These are phyloP conservation scores for Ricinus communis DNA, from an alignment of 345 rosid species.

Conservation along the genomic window DNA sequence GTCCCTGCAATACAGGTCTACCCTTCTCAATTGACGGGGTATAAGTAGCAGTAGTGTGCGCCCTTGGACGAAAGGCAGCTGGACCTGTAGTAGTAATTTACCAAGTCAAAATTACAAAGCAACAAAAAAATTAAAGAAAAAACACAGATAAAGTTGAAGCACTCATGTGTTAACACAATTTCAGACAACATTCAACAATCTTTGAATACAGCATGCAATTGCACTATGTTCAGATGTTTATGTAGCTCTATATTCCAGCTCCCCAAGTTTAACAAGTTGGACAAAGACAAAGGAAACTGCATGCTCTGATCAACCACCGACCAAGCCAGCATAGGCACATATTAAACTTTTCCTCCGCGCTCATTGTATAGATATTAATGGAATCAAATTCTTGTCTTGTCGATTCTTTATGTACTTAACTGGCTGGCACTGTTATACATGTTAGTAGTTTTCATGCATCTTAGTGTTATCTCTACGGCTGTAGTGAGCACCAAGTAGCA, in stretches of 20 bases:
- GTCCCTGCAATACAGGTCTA: conserved; percentile 96
- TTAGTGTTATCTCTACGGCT: background rate
- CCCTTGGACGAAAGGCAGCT: conserved; percentile 95
- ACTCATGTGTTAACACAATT: background rate
- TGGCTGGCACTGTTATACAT: background rate
- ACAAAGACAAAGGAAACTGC: background rate
- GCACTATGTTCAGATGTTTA: background rate
- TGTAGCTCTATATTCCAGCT: background rate
- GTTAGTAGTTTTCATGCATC: background rate
- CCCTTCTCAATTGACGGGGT: conserved; percentile 82
- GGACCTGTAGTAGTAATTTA: conserved; percentile 61
- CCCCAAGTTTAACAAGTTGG: background rate
- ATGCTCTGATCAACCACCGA: background rate
- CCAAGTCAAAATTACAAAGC: conserved; percentile 15
- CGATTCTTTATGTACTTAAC: background rate
- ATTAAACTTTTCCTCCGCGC: background rate
- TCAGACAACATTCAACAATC: conserved; percentile 6
- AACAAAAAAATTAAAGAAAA: background rate
- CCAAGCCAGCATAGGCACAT: background rate
- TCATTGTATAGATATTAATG: background rate
- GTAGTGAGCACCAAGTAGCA: background rate
- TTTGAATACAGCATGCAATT: background rate
- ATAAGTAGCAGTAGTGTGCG: conserved; percentile 60
- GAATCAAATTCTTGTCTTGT: no score
- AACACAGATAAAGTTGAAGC: background rate